These are phyloP conservation scores for Pestalotiopsis fici DNA, from an alignment of 2,329 filamentous ascomycete species.

Conservation along the genomic window DNA sequence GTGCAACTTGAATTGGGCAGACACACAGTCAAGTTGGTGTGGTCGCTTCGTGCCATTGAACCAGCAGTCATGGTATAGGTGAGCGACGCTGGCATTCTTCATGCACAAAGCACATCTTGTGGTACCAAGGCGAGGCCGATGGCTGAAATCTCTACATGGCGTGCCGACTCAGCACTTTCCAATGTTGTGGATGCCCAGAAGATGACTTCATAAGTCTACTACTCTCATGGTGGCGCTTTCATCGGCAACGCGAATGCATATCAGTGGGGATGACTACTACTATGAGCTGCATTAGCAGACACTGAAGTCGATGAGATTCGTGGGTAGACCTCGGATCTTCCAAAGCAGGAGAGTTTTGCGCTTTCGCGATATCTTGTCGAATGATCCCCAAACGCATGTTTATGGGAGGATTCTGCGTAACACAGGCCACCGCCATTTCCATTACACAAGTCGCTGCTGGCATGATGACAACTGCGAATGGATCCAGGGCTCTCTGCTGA, in stretches of 20 bases:
- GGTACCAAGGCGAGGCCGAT: background rate
- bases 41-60: background rate
- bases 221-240: background rate
- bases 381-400: background rate
- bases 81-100: background rate
- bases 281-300: background rate
- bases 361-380: background rate
- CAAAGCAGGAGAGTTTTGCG: too few relatives aligned
- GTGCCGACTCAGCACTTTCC: background rate
- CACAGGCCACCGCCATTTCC: constrained; percentile 2
- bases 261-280: constrained; percentile 6
- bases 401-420: background rate
- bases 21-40: background rate
- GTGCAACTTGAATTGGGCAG: background rate
- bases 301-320: background rate
- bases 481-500: background rate
- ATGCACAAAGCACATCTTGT: background rate
- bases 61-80: background rate
- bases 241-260: constrained; percentile 4
- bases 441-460: background rate
- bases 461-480: background rate
- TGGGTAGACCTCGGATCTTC: background rate
- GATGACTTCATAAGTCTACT: constrained; percentile 11
- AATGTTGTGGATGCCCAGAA: background rate
- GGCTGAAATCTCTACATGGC: background rate